A percentile compares a stretch with the other conserved stretches of the same genome.
phyloP scores from a whole-genome alignment of 139 green algal species.

The Deuterostichococcus epilithicus region DNA sequence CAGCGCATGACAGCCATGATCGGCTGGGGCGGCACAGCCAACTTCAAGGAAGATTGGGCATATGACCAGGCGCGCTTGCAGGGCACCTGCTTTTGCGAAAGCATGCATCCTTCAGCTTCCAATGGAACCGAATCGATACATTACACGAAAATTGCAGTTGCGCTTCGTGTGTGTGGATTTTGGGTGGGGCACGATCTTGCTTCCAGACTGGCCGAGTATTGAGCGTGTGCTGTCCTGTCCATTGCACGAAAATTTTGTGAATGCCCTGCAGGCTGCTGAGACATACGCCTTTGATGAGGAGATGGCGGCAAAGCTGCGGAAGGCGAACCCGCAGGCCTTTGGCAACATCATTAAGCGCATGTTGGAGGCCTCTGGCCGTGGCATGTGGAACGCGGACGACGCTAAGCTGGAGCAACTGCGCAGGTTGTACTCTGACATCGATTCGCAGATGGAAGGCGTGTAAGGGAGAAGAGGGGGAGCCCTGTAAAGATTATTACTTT shows the following conservation, averaged over 20 bases:
- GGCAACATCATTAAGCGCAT: slow-evolving; percentile 80
- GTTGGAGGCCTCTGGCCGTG: slow-evolving; percentile 88
- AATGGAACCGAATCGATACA: too few relatives aligned
- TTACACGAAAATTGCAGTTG: too few relatives aligned
- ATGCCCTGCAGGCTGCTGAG: slow-evolving; percentile 62
- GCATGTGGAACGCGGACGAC: slow-evolving; percentile 85
- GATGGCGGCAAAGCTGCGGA: slow-evolving; percentile 74
- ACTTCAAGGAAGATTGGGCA: slow-evolving; percentile 89
- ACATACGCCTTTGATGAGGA: slow-evolving; percentile 88
- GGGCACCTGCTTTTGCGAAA: too few relatives aligned
- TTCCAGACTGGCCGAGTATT: too few relatives aligned
- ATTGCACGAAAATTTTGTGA: too few relatives aligned
- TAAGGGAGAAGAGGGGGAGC: too few relatives aligned
- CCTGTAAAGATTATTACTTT: too few relatives aligned
- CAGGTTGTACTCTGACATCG: slow-evolving; percentile 80
- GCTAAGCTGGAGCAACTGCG: slow-evolving; percentile 65
- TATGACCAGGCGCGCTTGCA: slow-evolving; percentile 71
- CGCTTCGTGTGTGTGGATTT: too few relatives aligned
- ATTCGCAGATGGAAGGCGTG: slow-evolving; percentile 90
- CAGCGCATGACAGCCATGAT: slow-evolving; percentile 92
- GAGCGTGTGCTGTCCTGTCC: too few relatives aligned
- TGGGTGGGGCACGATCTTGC: too few relatives aligned
- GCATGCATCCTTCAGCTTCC: too few relatives aligned
- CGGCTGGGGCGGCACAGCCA: slow-evolving; percentile 89
- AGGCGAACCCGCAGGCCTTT: slow-evolving; percentile 75